Percentiles rank a stretch among this genome's conserved stretches.
phyloP scores from a whole-genome alignment of 2,329 filamentous ascomycete genomes.

The Talaromyces sp. region DNA sequence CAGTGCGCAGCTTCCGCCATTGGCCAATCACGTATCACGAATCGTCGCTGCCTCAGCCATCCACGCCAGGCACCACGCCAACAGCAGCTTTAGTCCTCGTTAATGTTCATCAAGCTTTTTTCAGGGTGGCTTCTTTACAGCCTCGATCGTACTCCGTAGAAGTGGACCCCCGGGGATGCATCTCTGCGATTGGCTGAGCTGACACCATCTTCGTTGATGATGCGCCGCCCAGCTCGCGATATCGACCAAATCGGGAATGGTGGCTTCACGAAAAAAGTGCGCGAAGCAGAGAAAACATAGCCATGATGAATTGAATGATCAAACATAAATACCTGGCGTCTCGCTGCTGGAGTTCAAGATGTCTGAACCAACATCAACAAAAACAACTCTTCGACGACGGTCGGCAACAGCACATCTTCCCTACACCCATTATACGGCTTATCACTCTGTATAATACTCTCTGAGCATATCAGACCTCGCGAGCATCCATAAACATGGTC shows the following conservation, averaged over 20 bases:
- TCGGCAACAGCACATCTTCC: background rate
- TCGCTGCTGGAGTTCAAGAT: background rate
- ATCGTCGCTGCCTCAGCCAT: background rate
- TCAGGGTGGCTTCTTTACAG: background rate
- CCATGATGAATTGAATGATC: background rate
- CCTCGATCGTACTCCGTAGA: background rate
- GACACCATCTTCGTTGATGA: background rate
- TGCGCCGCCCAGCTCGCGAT: constrained; percentile 3
- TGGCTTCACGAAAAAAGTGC: background rate
- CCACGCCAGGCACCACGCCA: background rate
- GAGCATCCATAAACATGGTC: constrained; percentile 5
- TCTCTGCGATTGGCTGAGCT: background rate
- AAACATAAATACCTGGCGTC: background rate
- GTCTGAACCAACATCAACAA: background rate
- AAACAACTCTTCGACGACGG: background rate
- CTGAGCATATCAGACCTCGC: background rate
- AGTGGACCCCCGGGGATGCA: background rate
- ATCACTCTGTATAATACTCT: background rate
- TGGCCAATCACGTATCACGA: background rate
- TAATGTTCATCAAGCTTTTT: background rate
- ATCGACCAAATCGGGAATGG: constrained; percentile 13
- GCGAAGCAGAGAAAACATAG: background rate
- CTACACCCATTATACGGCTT: too few relatives aligned
- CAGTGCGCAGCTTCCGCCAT: background rate
- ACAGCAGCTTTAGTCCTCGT: background rate